These are phyloP conservation scores for Solanum chiquidenum DNA, from an alignment of 257 asterid species.

Conservation along the genomic window DNA sequence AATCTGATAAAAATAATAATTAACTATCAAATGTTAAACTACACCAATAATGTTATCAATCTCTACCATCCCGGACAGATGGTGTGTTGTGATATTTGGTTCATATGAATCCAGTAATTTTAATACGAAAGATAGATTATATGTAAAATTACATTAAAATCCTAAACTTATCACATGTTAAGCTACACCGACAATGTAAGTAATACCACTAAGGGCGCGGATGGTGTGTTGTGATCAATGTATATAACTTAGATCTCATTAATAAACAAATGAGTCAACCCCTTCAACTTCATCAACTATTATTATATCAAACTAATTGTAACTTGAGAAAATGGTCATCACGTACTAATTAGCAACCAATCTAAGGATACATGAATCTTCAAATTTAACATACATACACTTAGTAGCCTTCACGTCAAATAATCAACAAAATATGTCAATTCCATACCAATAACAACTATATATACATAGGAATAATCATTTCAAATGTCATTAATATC, in stretches of 20 bases:
- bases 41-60: background rate
- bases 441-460: background rate
- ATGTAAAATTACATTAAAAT: too few relatives aligned
- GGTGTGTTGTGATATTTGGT: background rate
- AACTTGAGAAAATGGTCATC: conserved; percentile 24
- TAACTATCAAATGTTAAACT: background rate
- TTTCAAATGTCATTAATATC: background rate
- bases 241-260: background rate
- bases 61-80: background rate
- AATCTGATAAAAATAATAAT: background rate
- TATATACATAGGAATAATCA: conserved; percentile 19
- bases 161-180: too few relatives aligned
- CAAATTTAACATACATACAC: background rate
- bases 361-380: background rate
- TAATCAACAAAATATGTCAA: background rate
- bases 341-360: conserved; percentile 22
- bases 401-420: background rate
- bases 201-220: too few relatives aligned
- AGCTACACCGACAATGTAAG: too few relatives aligned
- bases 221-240: too few relatives aligned
- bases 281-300: background rate
- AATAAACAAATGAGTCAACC: background rate
- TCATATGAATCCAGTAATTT: too few relatives aligned
- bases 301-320: background rate
- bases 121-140: too few relatives aligned